Base-by-base conservation (phyloP, 345 rosid genomes). In the Ceriops decandra region DNA sequence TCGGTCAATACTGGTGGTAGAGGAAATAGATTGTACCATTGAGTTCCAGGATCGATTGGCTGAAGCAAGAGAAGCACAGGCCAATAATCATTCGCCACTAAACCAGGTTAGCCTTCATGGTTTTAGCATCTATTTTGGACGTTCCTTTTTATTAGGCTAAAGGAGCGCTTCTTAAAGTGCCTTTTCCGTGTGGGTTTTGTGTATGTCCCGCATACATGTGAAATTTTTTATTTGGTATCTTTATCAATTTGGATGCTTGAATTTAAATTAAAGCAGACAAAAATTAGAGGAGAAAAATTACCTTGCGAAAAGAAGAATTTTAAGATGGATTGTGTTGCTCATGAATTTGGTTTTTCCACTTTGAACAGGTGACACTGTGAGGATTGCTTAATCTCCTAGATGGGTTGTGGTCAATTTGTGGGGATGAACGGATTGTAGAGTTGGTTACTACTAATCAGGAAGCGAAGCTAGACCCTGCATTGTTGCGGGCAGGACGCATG, bases 1-100 rank as follows among this genome's bases (percentile, higher is more conserved):
- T 60, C 81, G 84, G 57, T 88, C 92, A 0, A 88, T 90, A 46
- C 66, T 88, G 64, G 84, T 87, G 54, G 83, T 88, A n/a, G 95
- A 87, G 74, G 95, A 87, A 63, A 87, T 88, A 8, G 92, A 87
- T 58, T 87, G 92, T 57, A 79, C 76, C 10, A 71, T 85, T 17
- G 84, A 82, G 24, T 52, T 87, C 27, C 81, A 81, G 28, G 82
- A 86, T 63, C 78, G 93, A 59, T 22, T 71, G 57, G 68, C 66
- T 17, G 71, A 46, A 66, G 60, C 59, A 1, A 57, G 16, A 31
- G 71, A 27, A n/a, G 67, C 66, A 33, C 63, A 69, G 7, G n/a
- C 49, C 7, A 35, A 4, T 0, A 20, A 58, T 5, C 3, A 46
- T 24, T 65, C 1, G 2, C 64, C 38, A 3, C 51, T 70, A 64